These are phyloP conservation scores for Ballota nigra DNA, from an alignment of 257 asterid species.

Conservation along the genomic window DNA sequence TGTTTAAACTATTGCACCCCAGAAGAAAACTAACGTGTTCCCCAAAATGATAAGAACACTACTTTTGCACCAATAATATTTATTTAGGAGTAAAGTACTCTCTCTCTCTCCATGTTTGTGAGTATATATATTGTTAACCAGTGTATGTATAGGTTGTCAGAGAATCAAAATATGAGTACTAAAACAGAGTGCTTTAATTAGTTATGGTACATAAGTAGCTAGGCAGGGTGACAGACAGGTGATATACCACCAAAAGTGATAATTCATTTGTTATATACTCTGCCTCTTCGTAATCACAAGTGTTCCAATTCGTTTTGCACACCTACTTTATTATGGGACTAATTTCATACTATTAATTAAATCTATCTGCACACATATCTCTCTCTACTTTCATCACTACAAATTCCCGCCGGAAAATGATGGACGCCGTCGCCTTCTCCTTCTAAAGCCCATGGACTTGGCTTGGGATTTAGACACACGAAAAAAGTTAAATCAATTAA, in stretches of 20 bases:
- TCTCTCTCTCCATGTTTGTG: background rate
- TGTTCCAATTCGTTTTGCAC: background rate
- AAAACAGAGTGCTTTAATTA: background rate
- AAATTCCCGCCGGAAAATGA: background rate
- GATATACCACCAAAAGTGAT: background rate
- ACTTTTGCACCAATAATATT: conserved; percentile 16
- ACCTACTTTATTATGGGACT: background rate
- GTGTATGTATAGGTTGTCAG: too few relatives aligned
- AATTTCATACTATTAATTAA: too few relatives aligned
- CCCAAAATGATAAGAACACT: conserved; percentile 36
- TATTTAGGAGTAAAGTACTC: background rate
- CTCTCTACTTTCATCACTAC: background rate
- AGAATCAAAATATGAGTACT: background rate
- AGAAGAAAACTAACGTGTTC: conserved; percentile 31
- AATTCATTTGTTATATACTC: background rate
- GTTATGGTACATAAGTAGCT: background rate
- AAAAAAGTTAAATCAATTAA: too few relatives aligned
- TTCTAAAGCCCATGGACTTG: too few relatives aligned
- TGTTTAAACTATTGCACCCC: conserved; percentile 33
- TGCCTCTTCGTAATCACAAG: background rate
- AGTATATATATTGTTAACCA: too few relatives aligned
- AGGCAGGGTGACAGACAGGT: background rate
- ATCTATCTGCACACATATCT: background rate
- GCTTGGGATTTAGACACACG: too few relatives aligned
- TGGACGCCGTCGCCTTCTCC: background rate